Evolutionary conservation across 495 filamentous ascomycete genomes (phyloP), one percentile per base, ranked within the genome.

Genomic region (Xylaria telfairii): DNA sequence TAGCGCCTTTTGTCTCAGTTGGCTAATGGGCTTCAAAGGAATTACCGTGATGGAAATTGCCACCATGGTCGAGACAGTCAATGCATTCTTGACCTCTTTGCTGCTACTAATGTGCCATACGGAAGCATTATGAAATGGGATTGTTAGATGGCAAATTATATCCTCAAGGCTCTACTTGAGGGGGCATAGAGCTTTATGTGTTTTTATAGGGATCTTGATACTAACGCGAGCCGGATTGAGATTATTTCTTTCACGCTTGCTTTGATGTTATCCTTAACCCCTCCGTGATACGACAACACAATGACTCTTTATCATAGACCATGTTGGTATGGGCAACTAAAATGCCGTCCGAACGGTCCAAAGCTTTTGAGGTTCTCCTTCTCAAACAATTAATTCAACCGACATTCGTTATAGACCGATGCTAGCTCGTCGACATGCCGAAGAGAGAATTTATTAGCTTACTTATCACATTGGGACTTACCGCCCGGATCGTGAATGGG

Each of bases 231-330:
- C 76, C 74, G 76, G 72, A 78, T 73, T 34, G 53, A 75, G 74
- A 76, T 63, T 32, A 37, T 54, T 44, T 71, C 69, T 76, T 76
- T 59, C 53, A 67, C 28, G 17, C 5, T 53, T 69, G 76, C 74
- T 78, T 78, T 76, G 76, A 75, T 51, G 72, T 72, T 78, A 64
- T 74, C 70, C 57, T 30, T 69, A 65, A 46, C 59, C 63, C 10
- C 41, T 70, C 53, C 57, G 61, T 47, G 47, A 65, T 65, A n/a
- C 34, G 53, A 10, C n/a, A 24, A 53, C 42, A 78, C 72, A 76
- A 78, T 78, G 73, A 62, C 44, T 71, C 76, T 78, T 78, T 78
- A 76, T 78, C 62, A 70, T 44, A 12, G 3, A n/a, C 68, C n/a
- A 42, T 66, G 51, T 47, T 76, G 68, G 71, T 74, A 74, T 78